These are phyloP conservation scores for Tolypocladium tundrense DNA, from an alignment of 2,329 filamentous ascomycete species.

Conservation along the genomic window DNA sequence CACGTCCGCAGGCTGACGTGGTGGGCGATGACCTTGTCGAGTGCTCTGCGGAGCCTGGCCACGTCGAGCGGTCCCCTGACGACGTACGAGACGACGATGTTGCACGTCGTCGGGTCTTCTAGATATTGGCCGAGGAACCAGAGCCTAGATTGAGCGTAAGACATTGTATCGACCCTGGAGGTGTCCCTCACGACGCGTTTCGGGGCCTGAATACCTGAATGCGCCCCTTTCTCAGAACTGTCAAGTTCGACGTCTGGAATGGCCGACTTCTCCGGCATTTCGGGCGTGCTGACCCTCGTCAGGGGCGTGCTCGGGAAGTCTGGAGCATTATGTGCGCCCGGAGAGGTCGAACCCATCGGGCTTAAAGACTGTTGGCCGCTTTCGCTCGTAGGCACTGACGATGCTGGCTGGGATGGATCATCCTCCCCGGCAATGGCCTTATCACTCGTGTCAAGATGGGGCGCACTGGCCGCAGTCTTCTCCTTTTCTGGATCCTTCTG, in stretches of 20 bases:
- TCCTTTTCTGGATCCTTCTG: not conserved
- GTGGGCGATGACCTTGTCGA: constrained; percentile 6
- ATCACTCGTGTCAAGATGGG: not conserved
- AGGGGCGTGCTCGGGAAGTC: not conserved
- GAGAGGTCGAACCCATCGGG: not conserved
- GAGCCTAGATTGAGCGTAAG: not conserved
- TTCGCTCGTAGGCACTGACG: not conserved
- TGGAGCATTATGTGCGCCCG: not conserved
- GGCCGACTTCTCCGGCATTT: not conserved
- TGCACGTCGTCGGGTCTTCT: constrained; percentile 7
- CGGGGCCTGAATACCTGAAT: not conserved
- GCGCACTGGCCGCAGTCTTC: not conserved
- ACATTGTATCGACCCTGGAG: not conserved
- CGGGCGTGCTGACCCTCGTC: not conserved
- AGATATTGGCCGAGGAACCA: constrained; percentile 2
- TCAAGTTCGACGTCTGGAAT: not conserved
- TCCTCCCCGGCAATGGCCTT: not conserved
- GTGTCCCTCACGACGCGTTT: not conserved
- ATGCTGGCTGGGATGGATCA: not conserved
- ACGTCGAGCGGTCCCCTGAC: constrained; percentile 7
- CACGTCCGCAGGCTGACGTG: constrained; percentile 12
- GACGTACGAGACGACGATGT: constrained; percentile 4
- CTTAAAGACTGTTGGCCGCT: not conserved
- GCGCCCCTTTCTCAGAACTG: not conserved
- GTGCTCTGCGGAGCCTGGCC: constrained; percentile 6